phyloP scores from a whole-genome alignment of 352 stramenopile species.

The Globisporangium sylvaticum region DNA sequence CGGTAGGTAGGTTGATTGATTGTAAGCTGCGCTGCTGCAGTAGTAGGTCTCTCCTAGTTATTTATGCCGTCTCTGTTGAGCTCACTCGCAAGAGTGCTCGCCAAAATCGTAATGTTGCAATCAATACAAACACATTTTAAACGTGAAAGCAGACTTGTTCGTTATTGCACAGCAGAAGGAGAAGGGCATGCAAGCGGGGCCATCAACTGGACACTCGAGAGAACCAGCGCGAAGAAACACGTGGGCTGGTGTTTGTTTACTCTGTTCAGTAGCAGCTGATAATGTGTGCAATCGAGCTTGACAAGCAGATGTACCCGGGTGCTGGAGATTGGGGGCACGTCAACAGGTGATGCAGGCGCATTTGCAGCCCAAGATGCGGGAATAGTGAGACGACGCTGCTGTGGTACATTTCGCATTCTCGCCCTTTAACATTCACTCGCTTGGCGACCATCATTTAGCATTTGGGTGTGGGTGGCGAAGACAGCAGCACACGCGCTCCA shows the following conservation, averaged over 20 bases:
- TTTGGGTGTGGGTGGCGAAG: background rate
- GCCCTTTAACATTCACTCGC: background rate
- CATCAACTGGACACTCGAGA: background rate
- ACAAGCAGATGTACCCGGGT: background rate
- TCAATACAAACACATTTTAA: slow-evolving; percentile 1
- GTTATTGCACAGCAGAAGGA: background rate
- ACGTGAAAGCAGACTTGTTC: background rate
- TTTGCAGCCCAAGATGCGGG: background rate
- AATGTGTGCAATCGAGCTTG: background rate
- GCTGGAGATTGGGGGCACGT: background rate
- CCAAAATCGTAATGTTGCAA: background rate
- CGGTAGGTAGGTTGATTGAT: background rate
- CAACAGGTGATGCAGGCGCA: background rate
- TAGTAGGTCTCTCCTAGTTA: background rate
- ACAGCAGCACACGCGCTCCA: background rate
- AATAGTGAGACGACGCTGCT: background rate
- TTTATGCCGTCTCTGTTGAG: slow-evolving; percentile 11
- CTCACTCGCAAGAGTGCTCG: slow-evolving; percentile 4
- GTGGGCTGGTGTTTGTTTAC: background rate
- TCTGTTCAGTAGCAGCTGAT: background rate
- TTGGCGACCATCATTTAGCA: background rate
- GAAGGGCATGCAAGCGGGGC: background rate
- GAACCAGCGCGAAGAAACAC: background rate
- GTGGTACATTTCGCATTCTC: background rate
- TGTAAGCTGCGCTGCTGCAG: background rate